Evolutionary conservation across 345 rosid species (phyloP), one percentile per base, ranked within the genome.

Genomic region (Kernera saxatilis): DNA sequence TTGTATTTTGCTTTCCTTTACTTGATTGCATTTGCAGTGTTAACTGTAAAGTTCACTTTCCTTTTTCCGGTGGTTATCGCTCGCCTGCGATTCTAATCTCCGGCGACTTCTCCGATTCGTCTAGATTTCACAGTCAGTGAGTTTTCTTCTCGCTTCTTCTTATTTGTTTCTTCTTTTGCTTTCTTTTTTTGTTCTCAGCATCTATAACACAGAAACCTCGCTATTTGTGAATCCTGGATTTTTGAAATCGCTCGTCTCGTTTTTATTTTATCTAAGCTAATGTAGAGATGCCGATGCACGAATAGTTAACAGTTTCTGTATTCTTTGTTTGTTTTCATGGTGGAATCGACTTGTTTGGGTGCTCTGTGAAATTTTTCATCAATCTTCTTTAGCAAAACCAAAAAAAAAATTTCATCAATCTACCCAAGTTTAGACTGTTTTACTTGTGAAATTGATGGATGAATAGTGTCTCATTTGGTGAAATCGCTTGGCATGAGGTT

Each of bases 61-160:
- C 33, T 27, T 15, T 18, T 12, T 0, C 46, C 57, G 54, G 46
- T 22, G 65, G 35, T 5, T 50, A 22, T 37, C 23, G 6, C 36
- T 67, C 39, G 3, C 19, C 52, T 53, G 41, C 15, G 43, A 70
- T 27, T 59, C 13, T 21, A 13, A 6, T 59, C 51, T 36, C 59
- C 67, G 67, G 59, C 33, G 51, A 48, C 5, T 37, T 49, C 49
- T 49, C 74, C 67, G 71, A 67, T 6, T 52, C 10, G 1, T 17
- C 41, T 26, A 25, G 36, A 11, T 65, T 25, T 27, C 11, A 18
- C 29, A 3, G 40, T 15, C 26, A 5, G 67, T 49, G 8, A 59
- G 51, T 36, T 19, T 59, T 17, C 51, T 18, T 35, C 26, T 70
- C 30, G 49, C 39, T 23, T 35, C 12, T 10, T 23, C 44, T 13